Percentiles rank a stretch among this genome's conserved stretches.
phyloP scores from a whole-genome alignment of 495 filamentous ascomycete species.

The Lindgomyces ingoldianus region DNA sequence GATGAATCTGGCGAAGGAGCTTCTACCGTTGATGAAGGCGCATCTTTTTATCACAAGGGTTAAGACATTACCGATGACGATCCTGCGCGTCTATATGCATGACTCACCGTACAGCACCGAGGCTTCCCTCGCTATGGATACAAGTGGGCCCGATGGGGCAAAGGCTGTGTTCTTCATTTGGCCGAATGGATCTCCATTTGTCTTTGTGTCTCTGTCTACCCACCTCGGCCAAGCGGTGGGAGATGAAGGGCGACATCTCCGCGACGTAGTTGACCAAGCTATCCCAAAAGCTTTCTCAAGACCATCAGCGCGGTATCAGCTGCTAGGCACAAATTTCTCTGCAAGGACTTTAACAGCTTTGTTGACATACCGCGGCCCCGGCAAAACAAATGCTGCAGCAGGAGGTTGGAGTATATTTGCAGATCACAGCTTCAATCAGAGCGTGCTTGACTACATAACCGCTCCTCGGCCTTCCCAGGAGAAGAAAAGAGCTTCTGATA shows the following conservation, averaged over 20 bases:
- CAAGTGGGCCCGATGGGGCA: constrained; percentile 49
- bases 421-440: constrained; percentile 59
- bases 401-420: constrained; percentile 81
- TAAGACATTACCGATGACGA: constrained; percentile 61
- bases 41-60: constrained; percentile 75
- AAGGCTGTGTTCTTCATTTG: constrained; percentile 75
- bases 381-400: constrained; percentile 64
- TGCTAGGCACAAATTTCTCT: constrained; percentile 65
- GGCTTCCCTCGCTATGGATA: constrained; percentile 43
- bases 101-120: constrained; percentile 69
- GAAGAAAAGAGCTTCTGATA: constrained; percentile 41
- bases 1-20: constrained; percentile 66
- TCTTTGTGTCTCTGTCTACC: constrained; percentile 67
- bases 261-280: constrained; percentile 68
- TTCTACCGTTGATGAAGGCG: constrained; percentile 73
- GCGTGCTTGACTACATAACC: constrained; percentile 58
- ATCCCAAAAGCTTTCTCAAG: constrained; percentile 77
- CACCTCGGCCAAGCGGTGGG: constrained; percentile 46
- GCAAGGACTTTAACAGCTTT: constrained; percentile 69
- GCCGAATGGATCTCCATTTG: constrained; percentile 70
- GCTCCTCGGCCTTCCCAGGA: constrained; percentile 33
- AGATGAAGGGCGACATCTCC: constrained; percentile 63
- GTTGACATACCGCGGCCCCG: constrained; percentile 64
- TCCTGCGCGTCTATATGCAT: constrained; percentile 72
- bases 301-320: constrained; percentile 64